These are phyloP conservation scores for Lasiodiplodia gonubiensis DNA, from an alignment of 2,329 filamentous ascomycete genomes.

Conservation along the genomic window DNA sequence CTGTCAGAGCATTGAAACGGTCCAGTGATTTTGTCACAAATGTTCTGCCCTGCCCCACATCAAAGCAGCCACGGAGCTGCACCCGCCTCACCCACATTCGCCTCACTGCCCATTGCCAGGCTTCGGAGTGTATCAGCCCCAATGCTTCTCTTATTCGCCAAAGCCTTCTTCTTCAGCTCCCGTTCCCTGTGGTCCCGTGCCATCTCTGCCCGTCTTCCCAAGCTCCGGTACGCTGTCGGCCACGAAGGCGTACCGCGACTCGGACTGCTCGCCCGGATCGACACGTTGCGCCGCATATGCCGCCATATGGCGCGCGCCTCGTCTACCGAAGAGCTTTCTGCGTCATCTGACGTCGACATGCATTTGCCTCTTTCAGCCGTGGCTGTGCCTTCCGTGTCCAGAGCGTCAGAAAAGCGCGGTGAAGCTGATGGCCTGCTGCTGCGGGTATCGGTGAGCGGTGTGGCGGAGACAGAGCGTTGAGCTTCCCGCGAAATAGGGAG, in stretches of 20 bases:
- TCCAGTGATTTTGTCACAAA: conserved; percentile 19
- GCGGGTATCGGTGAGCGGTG: conserved; percentile 18
- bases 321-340: conserved; percentile 25
- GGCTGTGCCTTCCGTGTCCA: conserved; percentile 16
- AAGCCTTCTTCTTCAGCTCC: conserved; percentile 40
- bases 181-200: conserved; percentile 29
- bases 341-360: conserved; percentile 26
- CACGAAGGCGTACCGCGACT: conserved; percentile 22
- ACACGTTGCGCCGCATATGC: conserved; percentile 29
- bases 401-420: conserved; percentile 6
- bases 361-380: conserved; percentile 2
- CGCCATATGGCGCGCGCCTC: conserved; percentile 29
- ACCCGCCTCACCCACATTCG: conserved; percentile 17
- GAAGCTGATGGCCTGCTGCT: conserved; percentile 4
- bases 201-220: background rate
- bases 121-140: conserved; percentile 49
- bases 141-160: conserved; percentile 49
- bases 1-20: conserved; percentile 15
- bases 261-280: conserved; percentile 17
- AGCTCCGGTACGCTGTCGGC: conserved; percentile 22
- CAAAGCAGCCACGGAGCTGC: conserved; percentile 16
- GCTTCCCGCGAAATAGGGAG: conserved; percentile 5
- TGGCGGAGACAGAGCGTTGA: conserved; percentile 21
- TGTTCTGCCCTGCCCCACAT: conserved; percentile 17
- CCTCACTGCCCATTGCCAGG: conserved; percentile 33